Base-by-base conservation (phyloP, 1,284 basidiomycete genomes). In the Tranzscheliella williamsii region DNA sequence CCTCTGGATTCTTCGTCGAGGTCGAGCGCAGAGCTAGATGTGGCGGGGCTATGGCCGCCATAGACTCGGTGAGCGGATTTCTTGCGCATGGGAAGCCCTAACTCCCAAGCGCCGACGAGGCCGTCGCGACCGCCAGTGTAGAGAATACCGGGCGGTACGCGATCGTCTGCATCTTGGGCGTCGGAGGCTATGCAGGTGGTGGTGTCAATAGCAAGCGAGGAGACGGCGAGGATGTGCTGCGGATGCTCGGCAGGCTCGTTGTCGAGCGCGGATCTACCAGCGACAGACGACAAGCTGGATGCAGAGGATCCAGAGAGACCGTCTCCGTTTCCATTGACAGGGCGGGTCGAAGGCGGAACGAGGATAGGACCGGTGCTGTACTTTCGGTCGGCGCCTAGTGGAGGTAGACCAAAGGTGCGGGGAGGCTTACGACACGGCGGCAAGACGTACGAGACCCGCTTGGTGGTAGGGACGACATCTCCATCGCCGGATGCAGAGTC, bases 121-220 rank as follows among this genome's bases (percentile, higher is more conserved):
- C 95, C 94, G 80, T 98, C 94, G 41, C 92, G 82, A 9, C 91
- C 93, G 22, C 88, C 93, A 1, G 91, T 88, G 49, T 97, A 97
- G 8, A 98, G 81, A 38, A 98, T 94, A 2, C 95, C 94, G 60
- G 88, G 85, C 0, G 94, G 93, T 1, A 47, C 40, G 16, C 42
- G 29, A 7, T 58, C 47, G 6, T 42, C 24, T 12, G 29, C 33
- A 5, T 42, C 29, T 9, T 39, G 16, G 17, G 24, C 33, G 11
- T 36, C 31, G 24, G 41, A 23, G 1, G 46, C 40, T 27, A 73
- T 57, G 43, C 55, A 60, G 5, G 72, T 73, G 20, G 38, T 61
- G 6, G 65, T 42, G 37, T 74, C 73, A 34, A 72, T 49, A 12
- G 73, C 69, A 18, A 76, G 63, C 6, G 67, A 69, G 15, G 71